Base-by-base conservation (phyloP, 1,139 yeast species). In the Ogataea hybrid region DNA sequence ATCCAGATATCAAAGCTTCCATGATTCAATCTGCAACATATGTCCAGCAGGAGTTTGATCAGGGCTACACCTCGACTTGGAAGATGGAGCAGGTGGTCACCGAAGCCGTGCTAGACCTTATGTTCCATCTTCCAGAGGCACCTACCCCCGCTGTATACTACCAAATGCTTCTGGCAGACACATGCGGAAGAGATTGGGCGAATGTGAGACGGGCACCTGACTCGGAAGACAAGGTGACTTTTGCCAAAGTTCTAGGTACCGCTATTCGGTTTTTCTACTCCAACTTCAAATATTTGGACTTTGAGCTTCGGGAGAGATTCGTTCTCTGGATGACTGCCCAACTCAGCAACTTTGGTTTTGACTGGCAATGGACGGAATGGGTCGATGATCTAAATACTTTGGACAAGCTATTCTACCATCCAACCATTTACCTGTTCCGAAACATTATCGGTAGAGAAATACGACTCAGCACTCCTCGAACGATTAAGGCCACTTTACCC, bases 281-380 rank as follows among this genome's bases (percentile, higher is more conserved):
- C 35, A 74, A 86, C 58, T 64, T 86, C 43, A 81, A 76, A 28
- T 68, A 75, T 2, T 68, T 89, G 44, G 97, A 90, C 61, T 79
- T 79, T 51, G 97, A 89, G 62, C 68, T 86, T 42, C 77, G 81
- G 51, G 73, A 79, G 50, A 71, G 92, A 48, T 85, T 79, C 52
- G 69, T 88, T 57, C 95, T 87, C 62, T 94, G 98, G 98, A 84
- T 94, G 73, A 76, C 95, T 3, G 84, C 87, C 44, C 98, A 94
- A 65, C 77, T 94, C 59, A 84, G 95, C 53, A 92, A 92, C 62
- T 94, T 92, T 64, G 90, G 86, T 48, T 94, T 88, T 64, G 86
- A 92, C 34, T 94, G 99, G 99, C 89, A 89, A 60, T 92, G 99
- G 99, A 82, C 79, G 51, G 98, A 90, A 63, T 94, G 98, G 98